Base-by-base conservation (phyloP, 805 yeast genomes). In the Wickerhamiella galacta region DNA sequence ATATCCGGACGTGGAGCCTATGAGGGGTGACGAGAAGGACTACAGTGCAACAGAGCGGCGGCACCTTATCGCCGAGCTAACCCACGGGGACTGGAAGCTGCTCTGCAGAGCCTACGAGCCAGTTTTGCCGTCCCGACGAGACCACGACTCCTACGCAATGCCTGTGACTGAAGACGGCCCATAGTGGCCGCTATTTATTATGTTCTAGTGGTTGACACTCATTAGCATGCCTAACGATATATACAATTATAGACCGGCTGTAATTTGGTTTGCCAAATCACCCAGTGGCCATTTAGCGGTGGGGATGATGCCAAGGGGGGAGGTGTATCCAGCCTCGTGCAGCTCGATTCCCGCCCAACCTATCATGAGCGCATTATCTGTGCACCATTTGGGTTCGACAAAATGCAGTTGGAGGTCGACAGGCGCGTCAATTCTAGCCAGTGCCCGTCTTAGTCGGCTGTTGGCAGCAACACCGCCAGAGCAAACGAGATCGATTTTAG, bases 391-490 rank as follows among this genome's bases (percentile, higher is more conserved):
- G 2, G 72, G 58, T 15, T 69, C 72, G 0, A 95, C 94, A 45
- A 72, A 81, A 41, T 69, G 68, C 29, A 73, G 69, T 1, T 39
- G n/a, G 4, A 48, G 32, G n/a, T 41, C 34, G 14, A 31, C 8
- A 3, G 31, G 34, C 6, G 32, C 23, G 4, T 33, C 32, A 16
- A 48, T 36, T 1, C 20, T 19, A 2, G n/a, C 52, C 35, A 46
- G 60, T 46, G 38, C 31, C 4, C 26, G 11, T 12, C 43, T 34
- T 31, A 53, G 39, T 28, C 44, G 16, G 20, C 48, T 31, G 48
- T 85, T 90, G 1, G 94, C 73, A 0, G 87, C 93, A 1, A 90
- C 98, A 4, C 98, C 98, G 7, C 98, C 98, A 0, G 96, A 77
- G 35, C 83, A 72, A 1, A 90, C 79, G 45, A 85, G 66, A 42